A percentile compares a stretch with the other conserved stretches of the same genome.
phyloP scores from a whole-genome alignment of 2,329 filamentous ascomycete genomes.

The Monosporascus sp. region DNA sequence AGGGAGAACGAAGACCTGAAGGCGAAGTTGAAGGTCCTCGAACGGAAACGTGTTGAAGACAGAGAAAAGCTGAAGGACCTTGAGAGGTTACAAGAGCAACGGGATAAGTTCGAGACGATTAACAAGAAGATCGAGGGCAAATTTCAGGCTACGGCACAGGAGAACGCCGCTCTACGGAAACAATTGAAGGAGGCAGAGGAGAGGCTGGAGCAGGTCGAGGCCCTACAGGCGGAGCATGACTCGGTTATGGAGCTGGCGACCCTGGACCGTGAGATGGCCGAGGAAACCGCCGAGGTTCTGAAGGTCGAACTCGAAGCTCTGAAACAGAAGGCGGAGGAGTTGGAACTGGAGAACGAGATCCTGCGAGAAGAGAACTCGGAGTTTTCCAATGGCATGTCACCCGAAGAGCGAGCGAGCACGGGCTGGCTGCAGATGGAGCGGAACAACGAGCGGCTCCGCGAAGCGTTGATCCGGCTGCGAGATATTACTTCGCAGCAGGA shows the following conservation, averaged over 20 bases:
- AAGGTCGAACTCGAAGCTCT: constrained; percentile 76
- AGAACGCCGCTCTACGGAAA: constrained; percentile 71
- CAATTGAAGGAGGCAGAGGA: constrained; percentile 71
- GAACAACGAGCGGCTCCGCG: constrained; percentile 80
- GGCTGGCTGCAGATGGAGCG: constrained; percentile 91
- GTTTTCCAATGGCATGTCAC: constrained; percentile 75
- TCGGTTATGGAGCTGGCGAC: constrained; percentile 79
- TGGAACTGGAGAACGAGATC: constrained; percentile 84
- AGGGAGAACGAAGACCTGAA: constrained; percentile 83
- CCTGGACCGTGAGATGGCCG: constrained; percentile 91
- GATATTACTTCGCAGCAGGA: constrained; percentile 87
- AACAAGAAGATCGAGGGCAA: constrained; percentile 90
- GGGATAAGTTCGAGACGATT: constrained; percentile 74
- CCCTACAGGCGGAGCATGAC: constrained; percentile 78
- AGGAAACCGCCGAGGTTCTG: constrained; percentile 80
- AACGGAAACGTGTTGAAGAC: constrained; percentile 82
- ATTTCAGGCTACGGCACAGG: constrained; percentile 78
- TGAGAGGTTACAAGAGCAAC: constrained; percentile 70
- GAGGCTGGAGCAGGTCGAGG: constrained; percentile 64
- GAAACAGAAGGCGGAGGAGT: constrained; percentile 72
- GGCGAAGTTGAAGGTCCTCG: constrained; percentile 78
- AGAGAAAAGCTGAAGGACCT: constrained; percentile 77
- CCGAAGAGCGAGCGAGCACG: constrained; percentile 80
- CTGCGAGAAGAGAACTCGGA: constrained; percentile 83
- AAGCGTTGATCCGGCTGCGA: constrained; percentile 77